Base-by-base conservation (phyloP, 768 basidiomycete genomes). In the Podaxis sp. region DNA sequence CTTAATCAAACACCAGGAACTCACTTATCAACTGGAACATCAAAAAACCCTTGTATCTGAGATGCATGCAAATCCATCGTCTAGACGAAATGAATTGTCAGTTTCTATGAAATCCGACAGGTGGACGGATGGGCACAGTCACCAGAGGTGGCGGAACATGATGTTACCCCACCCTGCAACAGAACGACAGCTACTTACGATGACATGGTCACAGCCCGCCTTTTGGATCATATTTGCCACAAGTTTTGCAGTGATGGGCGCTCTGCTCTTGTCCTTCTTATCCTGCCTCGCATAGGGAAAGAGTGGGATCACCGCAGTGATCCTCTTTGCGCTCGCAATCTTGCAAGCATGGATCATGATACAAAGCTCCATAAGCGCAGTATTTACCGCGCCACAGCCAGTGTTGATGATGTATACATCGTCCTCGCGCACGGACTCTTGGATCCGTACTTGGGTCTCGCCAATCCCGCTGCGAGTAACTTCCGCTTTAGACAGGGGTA, bases 281-380 rank as follows among this genome's bases (percentile, higher is more conserved):
- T 99, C 97, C 76, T 98, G 97, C 62, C 97, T 82, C 8, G 97
- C 88, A 75, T 99, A 99, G 1, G 97, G 96, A 77, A 94, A 99
- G 38, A 97, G 85, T 46, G 97, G 97, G 62, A 98, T 85, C 65
- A 99, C 95, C n/a, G 96, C 97, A 5, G 97, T 99, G 72, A 99
- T 98, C 64, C 97, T 83, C 76, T 91, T 93, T 52, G 97, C 96
- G 66, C 94, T 96, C n/a, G 97, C 96, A 70, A 98, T 98, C 79
- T 96, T 96, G 87, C 96, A 97, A 9, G 97, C 96, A 73, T 98
- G 96, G 70, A 98, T 94, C 94, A 99, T 96, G 71, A 98, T 98
- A 73, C 96, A 94, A 51, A 95, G 85, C 75, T 98, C 97, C 94
- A 99, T 98, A 66, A 99, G 85, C 43, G 96, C 83, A 27, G 93